A percentile compares a stretch with the other conserved stretches of the same genome.
These are phyloP conservation scores for Crithidia sp. DNA, from an alignment of 208 protist genomes.

Conservation along the genomic window DNA sequence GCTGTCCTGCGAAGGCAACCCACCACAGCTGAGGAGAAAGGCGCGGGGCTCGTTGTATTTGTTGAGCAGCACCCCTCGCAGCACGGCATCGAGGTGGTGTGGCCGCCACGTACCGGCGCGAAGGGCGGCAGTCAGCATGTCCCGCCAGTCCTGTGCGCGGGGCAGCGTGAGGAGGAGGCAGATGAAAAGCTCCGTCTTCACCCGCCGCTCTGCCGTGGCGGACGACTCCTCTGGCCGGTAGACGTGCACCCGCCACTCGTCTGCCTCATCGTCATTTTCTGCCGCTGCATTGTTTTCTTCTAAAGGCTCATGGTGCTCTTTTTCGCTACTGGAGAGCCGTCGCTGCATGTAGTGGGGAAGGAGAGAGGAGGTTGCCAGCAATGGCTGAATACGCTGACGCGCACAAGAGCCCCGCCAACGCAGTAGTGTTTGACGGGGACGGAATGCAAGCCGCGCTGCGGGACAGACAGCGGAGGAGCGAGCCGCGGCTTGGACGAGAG, in stretches of 20 bases:
- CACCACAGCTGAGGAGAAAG: constrained; percentile 7
- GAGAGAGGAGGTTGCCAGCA: background rate
- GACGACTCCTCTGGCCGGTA: constrained; percentile 18
- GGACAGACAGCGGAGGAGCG: too few species aligned
- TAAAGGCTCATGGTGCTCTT: background rate
- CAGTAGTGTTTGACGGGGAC: too few species aligned
- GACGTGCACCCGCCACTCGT: constrained; percentile 14
- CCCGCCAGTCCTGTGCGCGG: constrained; percentile 59
- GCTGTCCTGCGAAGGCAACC: background rate
- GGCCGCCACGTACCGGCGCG: constrained; percentile 48
- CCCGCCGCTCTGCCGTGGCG: constrained; percentile 17
- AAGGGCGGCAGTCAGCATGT: constrained; percentile 67
- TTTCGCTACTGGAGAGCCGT: too few species aligned
- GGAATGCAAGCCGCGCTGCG: too few species aligned
- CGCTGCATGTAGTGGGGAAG: background rate
- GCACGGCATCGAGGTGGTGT: constrained; percentile 55
- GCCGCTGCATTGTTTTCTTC: background rate
- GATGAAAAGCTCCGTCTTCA: constrained; percentile 47
- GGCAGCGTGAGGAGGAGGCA: constrained; percentile 48
- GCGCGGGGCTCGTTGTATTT: constrained; percentile 30
- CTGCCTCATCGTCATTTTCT: constrained; percentile 5
- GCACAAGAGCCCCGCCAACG: too few species aligned
- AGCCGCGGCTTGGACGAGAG: too few species aligned
- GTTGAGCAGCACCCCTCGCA: constrained; percentile 45
- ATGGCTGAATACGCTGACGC: too few species aligned